Evolutionary conservation across 2,329 filamentous ascomycete genomes (phyloP).

Genomic region (Diaporthe eres): DNA sequence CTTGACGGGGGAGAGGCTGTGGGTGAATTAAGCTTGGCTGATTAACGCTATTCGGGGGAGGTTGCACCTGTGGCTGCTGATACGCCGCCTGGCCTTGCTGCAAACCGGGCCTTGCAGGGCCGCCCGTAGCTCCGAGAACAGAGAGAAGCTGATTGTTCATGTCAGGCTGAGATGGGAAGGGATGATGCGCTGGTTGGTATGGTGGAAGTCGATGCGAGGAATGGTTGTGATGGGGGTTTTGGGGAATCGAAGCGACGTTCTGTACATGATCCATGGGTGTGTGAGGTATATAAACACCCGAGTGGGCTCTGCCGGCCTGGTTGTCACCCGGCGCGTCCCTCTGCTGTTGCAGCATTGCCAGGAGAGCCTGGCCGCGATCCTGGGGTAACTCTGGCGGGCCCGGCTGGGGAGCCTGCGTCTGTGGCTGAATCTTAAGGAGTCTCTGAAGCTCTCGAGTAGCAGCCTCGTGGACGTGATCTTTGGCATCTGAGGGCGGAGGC

Average conservation of each 20-base stretch:
- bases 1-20: slow-evolving; percentile 39
- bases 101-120: slow-evolving; percentile 37
- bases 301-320: slow-evolving; percentile 42
- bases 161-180: slow-evolving; percentile 60
- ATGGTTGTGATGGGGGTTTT: slow-evolving; percentile 71
- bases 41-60: slow-evolving; percentile 37
- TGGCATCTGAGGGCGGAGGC: slow-evolving; percentile 48
- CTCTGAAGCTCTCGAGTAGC: slow-evolving; percentile 68
- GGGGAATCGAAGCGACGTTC: slow-evolving; percentile 65
- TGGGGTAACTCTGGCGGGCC: slow-evolving; percentile 37
- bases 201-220: slow-evolving; percentile 62
- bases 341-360: slow-evolving; percentile 66
- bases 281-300: slow-evolving; percentile 52
- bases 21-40: slow-evolving; percentile 45
- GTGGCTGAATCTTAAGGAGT: slow-evolving; percentile 68
- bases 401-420: slow-evolving; percentile 63
- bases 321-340: slow-evolving; percentile 46
- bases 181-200: slow-evolving; percentile 62
- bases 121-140: slow-evolving; percentile 44
- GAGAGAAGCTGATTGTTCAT: slow-evolving; percentile 44
- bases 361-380: slow-evolving; percentile 65
- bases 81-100: slow-evolving; percentile 10
- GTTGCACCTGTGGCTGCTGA: slow-evolving; percentile 42
- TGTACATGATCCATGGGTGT: slow-evolving; percentile 70
- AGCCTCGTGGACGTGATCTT: slow-evolving; percentile 53